A percentile compares a stretch with the other conserved stretches of the same genome.
Evolutionary conservation across 2,329 filamentous ascomycete genomes (phyloP).

Genomic region (Hortaea werneckii): DNA sequence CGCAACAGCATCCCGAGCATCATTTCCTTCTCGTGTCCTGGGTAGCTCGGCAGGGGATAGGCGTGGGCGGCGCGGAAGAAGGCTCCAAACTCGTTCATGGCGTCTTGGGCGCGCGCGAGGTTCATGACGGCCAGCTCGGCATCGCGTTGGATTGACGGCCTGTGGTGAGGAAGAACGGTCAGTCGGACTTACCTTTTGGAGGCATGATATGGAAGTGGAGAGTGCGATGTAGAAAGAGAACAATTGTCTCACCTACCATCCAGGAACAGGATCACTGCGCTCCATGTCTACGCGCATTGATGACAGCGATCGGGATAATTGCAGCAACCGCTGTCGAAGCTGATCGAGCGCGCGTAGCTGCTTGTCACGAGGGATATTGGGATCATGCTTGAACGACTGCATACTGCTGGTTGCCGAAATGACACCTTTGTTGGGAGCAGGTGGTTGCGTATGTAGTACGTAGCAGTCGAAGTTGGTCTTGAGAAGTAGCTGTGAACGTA

Average conservation of each 20-base stretch:
- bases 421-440: too few species aligned
- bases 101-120: conserved; percentile 55
- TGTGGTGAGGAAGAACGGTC: not conserved
- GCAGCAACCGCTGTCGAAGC: conserved; percentile 22
- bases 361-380: conserved; percentile 6
- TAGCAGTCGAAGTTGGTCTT: too few species aligned
- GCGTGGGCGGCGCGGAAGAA: conserved; percentile 61
- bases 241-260: too few species aligned
- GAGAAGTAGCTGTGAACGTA: too few species aligned
- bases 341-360: conserved; percentile 22
- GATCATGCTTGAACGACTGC: not conserved
- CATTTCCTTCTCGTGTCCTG: conserved; percentile 50
- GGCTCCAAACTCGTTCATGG: conserved; percentile 54
- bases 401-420: not conserved
- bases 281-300: conserved; percentile 18
- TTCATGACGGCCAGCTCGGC: conserved; percentile 40
- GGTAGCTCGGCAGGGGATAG: conserved; percentile 64
- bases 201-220: not conserved
- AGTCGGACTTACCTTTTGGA: conserved; percentile 15
- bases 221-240: too few species aligned
- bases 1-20: conserved; percentile 62
- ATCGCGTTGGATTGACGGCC: conserved; percentile 14
- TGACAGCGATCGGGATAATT: conserved; percentile 18
- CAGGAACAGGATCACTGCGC: conserved; percentile 20
- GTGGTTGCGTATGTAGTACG: too few species aligned